phyloP scores from a whole-genome alignment of 225 moss, liverwort and hornwort genomes.

The Rhytidiadelphus loreus region DNA sequence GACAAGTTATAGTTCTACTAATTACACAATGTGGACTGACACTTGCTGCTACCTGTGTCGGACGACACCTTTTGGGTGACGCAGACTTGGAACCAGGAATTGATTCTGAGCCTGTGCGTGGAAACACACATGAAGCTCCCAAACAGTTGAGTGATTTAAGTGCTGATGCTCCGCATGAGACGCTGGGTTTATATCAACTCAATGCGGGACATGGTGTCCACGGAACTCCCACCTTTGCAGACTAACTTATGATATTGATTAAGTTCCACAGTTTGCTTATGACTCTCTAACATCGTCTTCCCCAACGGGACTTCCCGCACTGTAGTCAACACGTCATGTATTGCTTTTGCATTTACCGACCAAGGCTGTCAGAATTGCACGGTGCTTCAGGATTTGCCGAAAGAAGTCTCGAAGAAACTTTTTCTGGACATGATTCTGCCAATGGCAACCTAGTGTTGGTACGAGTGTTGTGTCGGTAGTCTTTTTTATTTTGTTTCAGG shows the following conservation, averaged over 20 bases:
- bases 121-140: background rate
- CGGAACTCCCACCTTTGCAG: background rate
- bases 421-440: background rate
- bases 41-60: background rate
- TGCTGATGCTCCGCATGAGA: background rate
- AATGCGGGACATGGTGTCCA: background rate
- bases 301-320: background rate
- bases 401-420: background rate
- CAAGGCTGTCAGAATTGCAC: background rate
- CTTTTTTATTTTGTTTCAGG: no score
- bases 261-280: background rate
- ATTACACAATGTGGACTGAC: fast-evolving
- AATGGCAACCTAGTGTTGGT: background rate
- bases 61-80: no score
- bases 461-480: background rate
- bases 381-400: background rate
- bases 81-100: background rate
- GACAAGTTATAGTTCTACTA: no score
- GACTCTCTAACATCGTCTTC: background rate
- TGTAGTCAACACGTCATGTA: background rate
- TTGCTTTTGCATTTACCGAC: background rate
- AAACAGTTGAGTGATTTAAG: background rate
- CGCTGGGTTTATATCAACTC: background rate
- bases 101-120: background rate
- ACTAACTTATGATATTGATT: no score